phyloP scores from a whole-genome alignment of 2,329 filamentous ascomycete species.

The Neoscytalidium dimidiatum region DNA sequence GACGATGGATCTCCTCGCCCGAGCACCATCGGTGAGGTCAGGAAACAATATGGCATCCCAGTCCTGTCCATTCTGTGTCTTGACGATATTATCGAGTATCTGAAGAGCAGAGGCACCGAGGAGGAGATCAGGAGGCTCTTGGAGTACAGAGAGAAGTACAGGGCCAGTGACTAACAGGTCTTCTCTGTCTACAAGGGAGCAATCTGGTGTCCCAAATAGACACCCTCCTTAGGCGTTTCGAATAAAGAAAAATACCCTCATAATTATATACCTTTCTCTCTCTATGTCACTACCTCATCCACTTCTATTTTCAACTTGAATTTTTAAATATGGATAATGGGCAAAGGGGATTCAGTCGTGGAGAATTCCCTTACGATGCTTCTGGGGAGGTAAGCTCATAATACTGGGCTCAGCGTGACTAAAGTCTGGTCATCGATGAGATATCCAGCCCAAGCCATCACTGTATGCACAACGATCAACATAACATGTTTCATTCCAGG shows the following conservation, averaged over 20 bases:
- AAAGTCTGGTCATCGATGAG: neutral
- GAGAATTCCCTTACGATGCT: no score
- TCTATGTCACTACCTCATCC: no score
- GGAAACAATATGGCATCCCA: conserved; percentile 79
- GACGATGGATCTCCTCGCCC: conserved; percentile 70
- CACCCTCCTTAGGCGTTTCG: no score
- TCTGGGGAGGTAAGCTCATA: no score
- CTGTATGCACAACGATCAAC: neutral
- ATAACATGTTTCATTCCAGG: neutral
- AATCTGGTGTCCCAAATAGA: no score
- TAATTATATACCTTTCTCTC: no score
- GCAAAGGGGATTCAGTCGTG: no score
- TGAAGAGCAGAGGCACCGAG: conserved; percentile 45
- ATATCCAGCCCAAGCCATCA: neutral
- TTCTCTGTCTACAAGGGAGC: no score
- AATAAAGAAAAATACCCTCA: no score
- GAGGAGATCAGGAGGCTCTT: conserved; percentile 47
- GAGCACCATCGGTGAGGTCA: conserved; percentile 84
- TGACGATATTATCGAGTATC: conserved; percentile 67
- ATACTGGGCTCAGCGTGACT: no score
- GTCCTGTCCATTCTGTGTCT: conserved; percentile 82
- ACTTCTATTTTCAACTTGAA: no score
- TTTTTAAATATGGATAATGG: no score
- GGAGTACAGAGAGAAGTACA: conserved; percentile 43
- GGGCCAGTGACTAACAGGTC: conserved; percentile 36